Evolutionary conservation across 2,329 filamentous ascomycete species (phyloP).

Genomic region (Fusarium devonianum): DNA sequence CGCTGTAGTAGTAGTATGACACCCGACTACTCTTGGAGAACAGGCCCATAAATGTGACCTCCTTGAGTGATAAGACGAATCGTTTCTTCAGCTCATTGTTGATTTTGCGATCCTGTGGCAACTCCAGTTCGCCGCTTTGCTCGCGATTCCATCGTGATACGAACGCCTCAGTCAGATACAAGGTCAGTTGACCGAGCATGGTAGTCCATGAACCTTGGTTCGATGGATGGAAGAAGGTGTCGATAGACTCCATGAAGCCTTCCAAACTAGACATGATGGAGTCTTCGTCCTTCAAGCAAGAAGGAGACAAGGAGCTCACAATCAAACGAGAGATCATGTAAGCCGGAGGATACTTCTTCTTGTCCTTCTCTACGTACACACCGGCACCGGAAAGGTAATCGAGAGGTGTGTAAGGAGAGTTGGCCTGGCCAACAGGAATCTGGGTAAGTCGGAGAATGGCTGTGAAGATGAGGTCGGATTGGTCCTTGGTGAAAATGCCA

Average conservation of each 20-base stretch:
- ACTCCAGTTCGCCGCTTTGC: conserved; percentile 87
- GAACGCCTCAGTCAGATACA: conserved; percentile 94
- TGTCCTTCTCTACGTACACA: conserved; percentile 88
- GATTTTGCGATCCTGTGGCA: conserved; percentile 80
- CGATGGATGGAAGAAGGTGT: conserved; percentile 98
- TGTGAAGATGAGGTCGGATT: conserved; percentile 92
- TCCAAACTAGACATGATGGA: conserved; percentile 88
- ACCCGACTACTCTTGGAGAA: conserved; percentile 95
- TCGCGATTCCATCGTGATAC: conserved; percentile 98
- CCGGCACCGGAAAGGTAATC: conserved; percentile 86
- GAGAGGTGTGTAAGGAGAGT: conserved; percentile 86
- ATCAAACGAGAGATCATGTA: conserved; percentile 95
- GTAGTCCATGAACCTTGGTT: conserved; percentile 94
- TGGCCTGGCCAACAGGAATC: conserved; percentile 95
- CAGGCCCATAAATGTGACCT: conserved; percentile 97
- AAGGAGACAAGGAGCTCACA: conserved; percentile 88
- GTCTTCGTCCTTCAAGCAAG: conserved; percentile 76
- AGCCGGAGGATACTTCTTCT: conserved; percentile 88
- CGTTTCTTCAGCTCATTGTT: conserved; percentile 82
- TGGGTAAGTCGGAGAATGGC: conserved; percentile 87
- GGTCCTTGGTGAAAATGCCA: conserved; percentile 91
- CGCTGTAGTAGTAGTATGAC: conserved; percentile 89
- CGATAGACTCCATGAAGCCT: conserved; percentile 90
- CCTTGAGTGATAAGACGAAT: conserved; percentile 87
- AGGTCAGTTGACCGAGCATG: conserved; percentile 86